Evolutionary conservation across 768 basidiomycete genomes (phyloP), one percentile per base, ranked within the genome.

Genomic region (Suillus ampliporus): DNA sequence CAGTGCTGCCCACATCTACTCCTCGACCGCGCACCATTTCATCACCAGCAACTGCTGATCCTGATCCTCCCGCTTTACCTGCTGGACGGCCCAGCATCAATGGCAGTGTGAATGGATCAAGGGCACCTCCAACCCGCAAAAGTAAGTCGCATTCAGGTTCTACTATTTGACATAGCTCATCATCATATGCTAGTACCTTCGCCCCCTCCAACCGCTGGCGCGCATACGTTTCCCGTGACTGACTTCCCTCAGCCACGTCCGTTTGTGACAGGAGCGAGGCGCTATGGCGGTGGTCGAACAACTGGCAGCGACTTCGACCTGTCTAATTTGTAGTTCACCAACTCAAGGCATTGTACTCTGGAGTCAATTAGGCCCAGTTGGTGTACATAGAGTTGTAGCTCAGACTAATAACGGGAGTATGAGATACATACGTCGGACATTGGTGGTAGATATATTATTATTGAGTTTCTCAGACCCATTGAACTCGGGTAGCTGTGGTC

Each of bases 231-330:
- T 71, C 91, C 91, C 8, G 84, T 88, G n/a, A 77, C 80, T 15
- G 91, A 88, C 57, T 93, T 94, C 71, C 93, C 93, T 1, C 86
- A 87, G 15, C 93, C 93, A 5, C 85, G 91, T 44, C 79, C 80
- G 31, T 94, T 93, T 73, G 72, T 72, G 40, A 69, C 74, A 6
- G 78, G 72, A 37, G 67, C 72, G 34, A 89, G 82, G 70, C 78
- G 79, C 46, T 95, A 95, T 71, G 77, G 74, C 14, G 88, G 87
- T 70, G 89, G 90, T 35, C 86, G 87, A 58, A 77, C 80, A 68
- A 81, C 80, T 61, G 93, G 93, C n/a, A 87, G 89, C 68, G 82
- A 85, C 60, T 94, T 93, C 78, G 85, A 92, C 75, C 64, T 85
- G 37, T 72, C 73, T 15, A 72, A 64, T 35, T 66, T 83, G 44